phyloP scores from a whole-genome alignment of 2,329 filamentous ascomycete species.

The Raffaelea albimanens region DNA sequence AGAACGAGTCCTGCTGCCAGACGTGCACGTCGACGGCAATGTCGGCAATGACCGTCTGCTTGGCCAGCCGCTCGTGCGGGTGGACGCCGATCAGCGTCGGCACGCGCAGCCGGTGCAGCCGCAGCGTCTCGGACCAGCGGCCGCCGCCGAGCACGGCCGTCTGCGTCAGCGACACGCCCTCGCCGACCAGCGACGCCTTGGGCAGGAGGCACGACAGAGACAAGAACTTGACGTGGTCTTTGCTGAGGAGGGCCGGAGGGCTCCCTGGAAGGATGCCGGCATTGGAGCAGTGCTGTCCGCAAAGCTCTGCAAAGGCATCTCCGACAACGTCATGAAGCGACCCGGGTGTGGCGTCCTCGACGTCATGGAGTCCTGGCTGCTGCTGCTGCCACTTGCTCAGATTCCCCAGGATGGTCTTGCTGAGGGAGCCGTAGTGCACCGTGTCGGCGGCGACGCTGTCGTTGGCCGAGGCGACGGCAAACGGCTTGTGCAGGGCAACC shows the following conservation, averaged over 20 bases:
- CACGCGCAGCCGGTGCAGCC: conserved; percentile 48
- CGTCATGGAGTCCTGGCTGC: conserved; percentile 13
- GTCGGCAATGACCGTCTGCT: conserved; percentile 11
- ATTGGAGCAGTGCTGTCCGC: conserved; percentile 25
- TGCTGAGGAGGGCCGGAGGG: conserved; percentile 22
- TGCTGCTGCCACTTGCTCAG: conserved; percentile 21
- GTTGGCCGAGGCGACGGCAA: conserved; percentile 42
- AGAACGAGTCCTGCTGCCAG: conserved; percentile 38
- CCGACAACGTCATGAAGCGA: conserved; percentile 23
- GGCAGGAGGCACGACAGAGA: conserved; percentile 48
- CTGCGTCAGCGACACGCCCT: conserved; percentile 11
- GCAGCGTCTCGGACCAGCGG: conserved; percentile 23
- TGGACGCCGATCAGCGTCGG: conserved; percentile 67
- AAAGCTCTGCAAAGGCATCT: conserved; percentile 26
- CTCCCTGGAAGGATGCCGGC: no score
- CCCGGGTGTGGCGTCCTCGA: conserved; percentile 11
- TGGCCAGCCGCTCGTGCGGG: conserved; percentile 50
- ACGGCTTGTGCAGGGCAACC: conserved; percentile 45
- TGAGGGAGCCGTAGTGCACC: conserved; percentile 64
- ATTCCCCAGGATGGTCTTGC: conserved; percentile 49
- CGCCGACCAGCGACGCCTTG: conserved; percentile 46
- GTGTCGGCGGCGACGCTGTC: conserved; percentile 61
- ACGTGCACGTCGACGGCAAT: conserved; percentile 43
- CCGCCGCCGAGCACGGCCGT: conserved; percentile 4
- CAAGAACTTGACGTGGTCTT: conserved; percentile 31